These are phyloP conservation scores for Dactylellina cionopaga DNA, from an alignment of 2,329 filamentous ascomycete genomes.

Conservation along the genomic window DNA sequence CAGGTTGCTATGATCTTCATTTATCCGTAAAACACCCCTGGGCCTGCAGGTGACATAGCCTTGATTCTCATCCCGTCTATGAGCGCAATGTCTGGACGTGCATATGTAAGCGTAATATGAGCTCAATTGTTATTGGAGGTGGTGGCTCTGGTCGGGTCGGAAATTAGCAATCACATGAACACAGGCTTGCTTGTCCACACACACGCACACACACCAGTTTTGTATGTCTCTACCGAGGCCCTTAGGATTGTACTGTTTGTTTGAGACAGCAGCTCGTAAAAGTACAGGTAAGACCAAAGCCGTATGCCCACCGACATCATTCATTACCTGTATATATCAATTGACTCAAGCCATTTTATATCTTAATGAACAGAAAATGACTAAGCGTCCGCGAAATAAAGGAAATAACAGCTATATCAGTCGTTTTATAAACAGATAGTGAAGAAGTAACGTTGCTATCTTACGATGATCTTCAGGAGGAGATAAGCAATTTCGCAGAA, in stretches of 20 bases:
- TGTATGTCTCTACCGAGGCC: slow-evolving; percentile 14
- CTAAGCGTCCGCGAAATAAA: slow-evolving; percentile 13
- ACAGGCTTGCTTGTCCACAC: background rate
- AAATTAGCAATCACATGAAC: slow-evolving; percentile 51
- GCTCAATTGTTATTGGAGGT: slow-evolving; percentile 15
- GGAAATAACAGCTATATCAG: too few relatives aligned
- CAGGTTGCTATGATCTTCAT: slow-evolving; percentile 44
- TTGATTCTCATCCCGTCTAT: slow-evolving; percentile 40
- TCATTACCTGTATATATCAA: background rate
- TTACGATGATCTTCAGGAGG: background rate
- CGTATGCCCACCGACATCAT: slow-evolving; percentile 4
- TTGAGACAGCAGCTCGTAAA: background rate
- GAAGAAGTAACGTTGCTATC: too few relatives aligned
- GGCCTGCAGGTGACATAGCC: slow-evolving; percentile 41
- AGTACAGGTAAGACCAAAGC: too few relatives aligned
- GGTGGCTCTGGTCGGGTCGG: slow-evolving; percentile 25
- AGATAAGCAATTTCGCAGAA: slow-evolving; percentile 27
- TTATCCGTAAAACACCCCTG: slow-evolving; percentile 50
- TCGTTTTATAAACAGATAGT: too few relatives aligned
- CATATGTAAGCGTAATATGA: slow-evolving; percentile 25
- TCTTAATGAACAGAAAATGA: background rate
- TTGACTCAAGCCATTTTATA: background rate
- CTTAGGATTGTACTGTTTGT: background rate
- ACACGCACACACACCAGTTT: too few relatives aligned
- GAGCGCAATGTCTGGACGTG: slow-evolving; percentile 18